These are phyloP conservation scores for Penicillium cataractarum DNA, from an alignment of 495 filamentous ascomycete genomes.

Conservation along the genomic window DNA sequence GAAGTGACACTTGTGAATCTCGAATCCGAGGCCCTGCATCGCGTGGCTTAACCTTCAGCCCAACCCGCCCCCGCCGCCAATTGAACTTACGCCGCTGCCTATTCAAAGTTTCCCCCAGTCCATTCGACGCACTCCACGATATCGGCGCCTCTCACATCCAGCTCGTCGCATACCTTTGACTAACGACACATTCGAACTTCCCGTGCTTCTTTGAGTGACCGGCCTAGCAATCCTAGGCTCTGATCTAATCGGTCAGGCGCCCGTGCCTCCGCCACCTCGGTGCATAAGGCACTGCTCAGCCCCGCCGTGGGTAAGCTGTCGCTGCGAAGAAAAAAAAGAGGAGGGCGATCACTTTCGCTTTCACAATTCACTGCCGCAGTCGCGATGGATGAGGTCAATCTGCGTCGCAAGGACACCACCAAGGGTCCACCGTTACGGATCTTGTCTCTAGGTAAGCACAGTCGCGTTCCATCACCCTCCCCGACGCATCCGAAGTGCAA, in stretches of 20 bases:
- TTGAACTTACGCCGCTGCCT: slow-evolving; percentile 31
- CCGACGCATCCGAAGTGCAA: not conserved
- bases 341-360: slow-evolving; percentile 18
- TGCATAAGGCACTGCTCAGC: slow-evolving; percentile 36
- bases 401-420: slow-evolving; percentile 87
- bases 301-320: slow-evolving; percentile 36
- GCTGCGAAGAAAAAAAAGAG: slow-evolving; percentile 24
- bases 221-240: slow-evolving; percentile 18
- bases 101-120: slow-evolving; percentile 9
- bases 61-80: slow-evolving; percentile 13
- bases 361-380: slow-evolving; percentile 14
- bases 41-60: slow-evolving; percentile 4
- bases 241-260: slow-evolving; percentile 31
- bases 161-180: slow-evolving; percentile 17
- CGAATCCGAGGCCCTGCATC: slow-evolving; percentile 15
- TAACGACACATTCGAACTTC: slow-evolving; percentile 12
- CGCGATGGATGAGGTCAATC: slow-evolving; percentile 36
- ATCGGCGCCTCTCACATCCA: slow-evolving; percentile 15
- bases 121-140: not conserved
- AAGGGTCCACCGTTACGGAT: slow-evolving; percentile 92
- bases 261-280: slow-evolving; percentile 23
- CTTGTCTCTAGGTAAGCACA: slow-evolving; percentile 77
- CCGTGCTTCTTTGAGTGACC: slow-evolving; percentile 24
- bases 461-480: not conserved
- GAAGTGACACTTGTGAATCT: not conserved